Base-by-base conservation (phyloP, 208 protist genomes). In the Trypanosoma melophagium region DNA sequence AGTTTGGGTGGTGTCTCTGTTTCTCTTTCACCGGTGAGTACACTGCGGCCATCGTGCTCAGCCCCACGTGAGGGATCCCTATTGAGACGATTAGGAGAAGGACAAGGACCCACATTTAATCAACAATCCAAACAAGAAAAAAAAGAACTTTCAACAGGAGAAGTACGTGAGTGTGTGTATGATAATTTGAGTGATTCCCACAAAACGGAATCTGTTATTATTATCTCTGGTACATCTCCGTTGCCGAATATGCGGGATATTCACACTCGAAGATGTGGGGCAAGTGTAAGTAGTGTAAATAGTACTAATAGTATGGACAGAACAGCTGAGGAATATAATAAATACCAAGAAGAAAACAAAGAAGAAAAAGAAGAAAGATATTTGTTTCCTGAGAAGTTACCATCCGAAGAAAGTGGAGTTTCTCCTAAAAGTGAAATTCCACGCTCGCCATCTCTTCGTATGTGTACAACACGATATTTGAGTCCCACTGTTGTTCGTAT, bases 11-110 rank as follows among this genome's bases (percentile, higher is more conserved):
- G 38, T 40, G 50, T 66, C 41, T 73, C 68, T 31, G 60, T 73
- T 14, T 66, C 68, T 19, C n/a, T 62, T 60, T 70, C 56, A 19
- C 56, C 65, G 5, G 17, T 24, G 55, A 70, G 55, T 28, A 70
- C 49, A 47, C 4, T 42, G 3, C 49, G 16, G 5, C 60, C 60
- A 13, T 66, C 50, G 0, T 47, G 47, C 19, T 66, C 65, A 10
- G n/a, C 65, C 1, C 28, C 42, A 19, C 56, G 65, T 9, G 65
- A 62, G n/a, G 55, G 3, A n/a, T 61, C 55, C 0, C 45, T 38
- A 28, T 5, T 35, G 1, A 5, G 28, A 35, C 25, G 1, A 28
- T 47, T 45, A 7, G n/a, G 16, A 21, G 16, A 19, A 31, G 9
- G 25, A 42, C 25, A 59, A 10, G 3, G 24, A 19, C 40, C 5